Base-by-base conservation (phyloP, 495 filamentous ascomycete species). In the Aspergillus ellipticus region DNA sequence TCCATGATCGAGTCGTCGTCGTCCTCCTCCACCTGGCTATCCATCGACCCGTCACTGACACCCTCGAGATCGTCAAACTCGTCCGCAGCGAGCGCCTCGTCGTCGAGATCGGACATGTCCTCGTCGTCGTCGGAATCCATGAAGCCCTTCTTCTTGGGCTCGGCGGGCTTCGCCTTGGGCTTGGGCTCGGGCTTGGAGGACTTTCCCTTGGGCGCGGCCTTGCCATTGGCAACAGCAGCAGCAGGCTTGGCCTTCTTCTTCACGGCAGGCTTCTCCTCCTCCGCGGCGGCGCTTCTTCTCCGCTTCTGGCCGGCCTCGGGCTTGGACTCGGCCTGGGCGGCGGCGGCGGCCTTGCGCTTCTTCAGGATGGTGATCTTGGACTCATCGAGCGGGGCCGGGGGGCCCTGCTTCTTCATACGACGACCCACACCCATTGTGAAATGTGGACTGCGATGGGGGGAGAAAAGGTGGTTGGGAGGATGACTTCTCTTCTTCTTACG, bases 371-470 rank as follows among this genome's bases (percentile, higher is more conserved):
- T 80, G 57, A 89, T 84, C 63, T 87, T 87, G 22, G 82, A 85
- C 69, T 96, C 91, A 61, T 93, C 87, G 55, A 96, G 82, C 26
- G 85, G 80, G 55, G 85, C 81, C 28, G 95, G 95, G 57, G 88
- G 82, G 33, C 90, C 95, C 78, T 98, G 94, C 74, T 97, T 96
- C 69, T 89, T 86, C 87, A 96, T 93, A 59, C 94, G 91, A 64
- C 91, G 89, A 59, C 90, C 89, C 55, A 82, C 78, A 74, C 92
- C 92, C 92, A 96, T 97, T 68, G 70, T 85, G 68, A 68, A 52
- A 52, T 49, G 20, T 24, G 28, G 24, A 22, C 22, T 56, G 35
- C 1, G 31, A 42, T 29, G 51, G 31, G 28, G 15, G 17, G 17
- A 26, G 43, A 42, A 58, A 47, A 55, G 57, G 61, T 54, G 63